Base-by-base conservation (phyloP, 805 yeast genomes). In the Starmerella kuoi region DNA sequence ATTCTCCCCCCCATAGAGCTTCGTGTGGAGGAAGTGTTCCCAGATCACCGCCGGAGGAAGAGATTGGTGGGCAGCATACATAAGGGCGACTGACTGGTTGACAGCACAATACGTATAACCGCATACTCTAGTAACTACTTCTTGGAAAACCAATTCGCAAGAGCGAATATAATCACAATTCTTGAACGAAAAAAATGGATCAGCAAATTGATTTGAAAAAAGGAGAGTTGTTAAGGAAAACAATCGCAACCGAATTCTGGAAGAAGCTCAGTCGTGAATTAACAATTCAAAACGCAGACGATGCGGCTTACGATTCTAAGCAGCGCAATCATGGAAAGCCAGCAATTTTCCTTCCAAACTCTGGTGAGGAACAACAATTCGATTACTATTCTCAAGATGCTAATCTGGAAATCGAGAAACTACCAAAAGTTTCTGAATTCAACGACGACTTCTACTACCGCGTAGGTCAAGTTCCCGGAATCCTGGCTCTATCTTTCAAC, bases 381-480 rank as follows among this genome's bases (percentile, higher is more conserved):
- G 37, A 9, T n/a, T 40, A 35, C 31, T 48, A 48, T 40, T 21
- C 30, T 4, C 3, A 9, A 7, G 41, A 36, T 14, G 20, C 22
- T 14, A 9, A 24, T 3, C 66, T 87, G 31, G 79, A 82, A 53
- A 87, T 88, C 14, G 84, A 78, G 57, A 76, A 75, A 56, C 62
- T 88, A 40, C 96, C 95, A 0, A 62, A 74, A 48, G 27, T 22
- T 5, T 18, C 15, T 4, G 61, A 67, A 1, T 79, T 87, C 38
- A 83, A 88, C 27, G 79, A 88, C 1, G 81, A 79, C 37, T 84
- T 64, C 60, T 83, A 46, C 5, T 86, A 74, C 56, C 77, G 91
- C 1, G 70, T 86, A 47, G 83, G 85, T 59, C 71, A 73, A 26
- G 74, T 72, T 48, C 97, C 97, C 0, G 98, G 98, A 0, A 66